A percentile compares a stretch with the other conserved stretches of the same genome.
These are phyloP conservation scores for Skeletonema costatum DNA, from an alignment of 108 stramenopile genomes.

Conservation along the genomic window DNA sequence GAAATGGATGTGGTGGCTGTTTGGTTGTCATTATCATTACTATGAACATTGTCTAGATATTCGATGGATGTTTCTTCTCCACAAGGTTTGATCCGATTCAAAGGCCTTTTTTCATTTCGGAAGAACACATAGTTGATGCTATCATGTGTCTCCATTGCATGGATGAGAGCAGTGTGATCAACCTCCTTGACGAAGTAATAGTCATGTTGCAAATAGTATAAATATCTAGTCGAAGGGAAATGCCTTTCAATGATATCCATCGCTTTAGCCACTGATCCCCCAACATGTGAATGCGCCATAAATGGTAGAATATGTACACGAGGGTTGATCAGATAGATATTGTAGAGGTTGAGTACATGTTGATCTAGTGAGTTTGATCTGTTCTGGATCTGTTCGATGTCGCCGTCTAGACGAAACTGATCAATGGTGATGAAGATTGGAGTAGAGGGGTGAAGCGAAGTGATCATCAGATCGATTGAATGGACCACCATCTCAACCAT, in stretches of 20 bases:
- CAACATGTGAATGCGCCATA: constrained; percentile 24
- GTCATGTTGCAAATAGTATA: constrained; percentile 42
- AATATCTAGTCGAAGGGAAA: constrained; percentile 12
- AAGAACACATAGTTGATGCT: constrained; percentile 19
- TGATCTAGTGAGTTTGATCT: constrained; percentile 9
- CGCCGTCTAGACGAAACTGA: neutral
- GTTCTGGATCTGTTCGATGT: neutral
- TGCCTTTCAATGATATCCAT: constrained; percentile 14
- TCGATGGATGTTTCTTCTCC: constrained; percentile 5
- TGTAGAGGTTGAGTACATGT: constrained; percentile 5
- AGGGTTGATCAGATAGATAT: constrained; percentile 4
- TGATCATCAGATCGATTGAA: neutral
- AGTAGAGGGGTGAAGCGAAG: constrained; percentile 6
- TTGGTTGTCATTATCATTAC: neutral
- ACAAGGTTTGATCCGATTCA: neutral
- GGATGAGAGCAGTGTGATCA: constrained; percentile 14
- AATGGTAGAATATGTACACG: constrained; percentile 16
- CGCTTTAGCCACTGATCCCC: constrained; percentile 33
- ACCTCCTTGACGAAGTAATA: constrained; percentile 16
- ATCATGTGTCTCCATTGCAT: constrained; percentile 16
- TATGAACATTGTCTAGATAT: neutral
- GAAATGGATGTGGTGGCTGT: neutral
- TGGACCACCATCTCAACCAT: constrained; percentile 9
- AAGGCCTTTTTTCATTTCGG: neutral
- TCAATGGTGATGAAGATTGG: constrained; percentile 32